These are phyloP conservation scores for Podaxis carcinomalis DNA, from an alignment of 768 basidiomycete species.

Conservation along the genomic window DNA sequence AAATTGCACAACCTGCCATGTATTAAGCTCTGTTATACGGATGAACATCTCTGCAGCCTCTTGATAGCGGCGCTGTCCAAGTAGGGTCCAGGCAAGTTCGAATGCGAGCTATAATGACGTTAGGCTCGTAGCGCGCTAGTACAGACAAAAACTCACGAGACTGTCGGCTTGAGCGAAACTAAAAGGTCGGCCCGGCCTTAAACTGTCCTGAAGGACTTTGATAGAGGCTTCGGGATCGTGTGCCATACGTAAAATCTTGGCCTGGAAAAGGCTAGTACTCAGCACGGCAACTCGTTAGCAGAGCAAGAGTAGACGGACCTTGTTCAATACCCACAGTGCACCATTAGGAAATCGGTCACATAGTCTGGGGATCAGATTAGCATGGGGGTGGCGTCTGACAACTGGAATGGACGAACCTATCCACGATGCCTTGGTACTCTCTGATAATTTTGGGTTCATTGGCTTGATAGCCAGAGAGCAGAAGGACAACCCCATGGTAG, in stretches of 20 bases:
- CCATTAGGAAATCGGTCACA: constrained; percentile 59
- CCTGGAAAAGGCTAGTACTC: constrained; percentile 31
- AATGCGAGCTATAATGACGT: constrained; percentile 50
- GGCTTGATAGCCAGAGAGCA: constrained; percentile 72
- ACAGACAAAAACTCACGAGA: constrained; percentile 37
- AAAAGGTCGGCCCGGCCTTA: constrained; percentile 47
- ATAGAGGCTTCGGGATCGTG: constrained; percentile 65
- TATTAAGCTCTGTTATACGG: constrained; percentile 60
- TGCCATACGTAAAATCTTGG: constrained; percentile 73
- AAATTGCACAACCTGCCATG: constrained; percentile 42
- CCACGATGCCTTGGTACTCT: constrained; percentile 62
- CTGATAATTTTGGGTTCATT: constrained; percentile 60
- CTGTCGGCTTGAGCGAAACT: constrained; percentile 72
- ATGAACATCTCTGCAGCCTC: constrained; percentile 69
- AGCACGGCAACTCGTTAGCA: neutral
- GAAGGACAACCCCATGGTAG: constrained; percentile 68
- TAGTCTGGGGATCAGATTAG: constrained; percentile 32
- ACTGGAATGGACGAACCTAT: constrained; percentile 39
- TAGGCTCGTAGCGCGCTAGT: neutral
- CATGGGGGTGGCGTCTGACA: neutral
- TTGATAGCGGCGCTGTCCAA: constrained; percentile 41
- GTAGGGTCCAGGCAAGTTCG: constrained; percentile 74
- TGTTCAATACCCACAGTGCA: constrained; percentile 70
- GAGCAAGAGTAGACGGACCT: constrained; percentile 29
- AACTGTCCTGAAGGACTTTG: constrained; percentile 49